Evolutionary conservation across 208 protist species (phyloP).

Genomic region (Leishmania major): DNA sequence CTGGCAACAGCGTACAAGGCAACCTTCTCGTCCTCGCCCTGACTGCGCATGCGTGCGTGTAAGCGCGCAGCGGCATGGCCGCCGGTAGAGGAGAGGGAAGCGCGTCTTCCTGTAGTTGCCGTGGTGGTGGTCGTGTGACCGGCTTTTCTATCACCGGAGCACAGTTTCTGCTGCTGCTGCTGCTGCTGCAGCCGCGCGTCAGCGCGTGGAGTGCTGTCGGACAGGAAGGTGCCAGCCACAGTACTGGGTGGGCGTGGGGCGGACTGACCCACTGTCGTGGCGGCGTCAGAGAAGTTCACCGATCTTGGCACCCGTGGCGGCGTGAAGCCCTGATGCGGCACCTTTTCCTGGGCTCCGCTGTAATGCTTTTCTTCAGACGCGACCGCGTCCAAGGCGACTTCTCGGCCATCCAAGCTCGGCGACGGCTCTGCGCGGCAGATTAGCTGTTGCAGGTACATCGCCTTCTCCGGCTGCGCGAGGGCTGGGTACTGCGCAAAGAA

Average conservation of each 20-base stretch:
- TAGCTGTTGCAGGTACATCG: neutral
- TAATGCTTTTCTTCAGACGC: neutral
- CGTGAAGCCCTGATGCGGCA: neutral
- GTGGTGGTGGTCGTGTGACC: neutral
- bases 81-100: constrained; percentile 1
- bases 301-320: neutral
- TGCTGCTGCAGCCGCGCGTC: neutral
- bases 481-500: constrained; percentile 2
- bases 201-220: neutral
- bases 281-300: neutral
- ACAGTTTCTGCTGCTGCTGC: neutral
- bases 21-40: neutral
- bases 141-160: neutral
- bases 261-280: neutral
- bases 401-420: neutral
- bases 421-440: neutral
- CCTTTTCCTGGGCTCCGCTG: neutral
- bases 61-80: neutral
- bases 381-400: neutral
- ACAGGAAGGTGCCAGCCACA: neutral
- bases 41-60: constrained; percentile 3
- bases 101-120: neutral
- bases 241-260: too few species aligned
- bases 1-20: neutral
- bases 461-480: neutral